phyloP scores from a whole-genome alignment of 2,329 filamentous ascomycete genomes.

The Talaromyces sp. region DNA sequence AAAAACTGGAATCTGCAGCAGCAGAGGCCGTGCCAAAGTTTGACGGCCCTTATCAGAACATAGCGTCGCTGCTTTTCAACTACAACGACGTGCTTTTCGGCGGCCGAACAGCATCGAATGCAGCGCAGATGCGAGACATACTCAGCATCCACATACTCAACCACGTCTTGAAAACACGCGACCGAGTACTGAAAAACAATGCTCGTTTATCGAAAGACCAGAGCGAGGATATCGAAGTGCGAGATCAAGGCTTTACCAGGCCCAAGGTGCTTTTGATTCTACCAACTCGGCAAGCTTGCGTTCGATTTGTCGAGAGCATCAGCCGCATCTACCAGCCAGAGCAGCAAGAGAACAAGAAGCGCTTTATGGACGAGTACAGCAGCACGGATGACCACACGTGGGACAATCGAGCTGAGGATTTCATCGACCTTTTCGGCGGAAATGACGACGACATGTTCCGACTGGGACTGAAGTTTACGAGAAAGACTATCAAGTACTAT shows the following conservation, averaged over 20 bases:
- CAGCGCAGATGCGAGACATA: slow-evolving; percentile 64
- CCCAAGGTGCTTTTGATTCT: slow-evolving; percentile 89
- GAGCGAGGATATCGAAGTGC: slow-evolving; percentile 65
- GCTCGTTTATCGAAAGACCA: slow-evolving; percentile 67
- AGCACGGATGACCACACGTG: slow-evolving; percentile 65
- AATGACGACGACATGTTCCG: slow-evolving; percentile 98
- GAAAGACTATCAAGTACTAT: slow-evolving; percentile 93
- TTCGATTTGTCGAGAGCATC: slow-evolving; percentile 72
- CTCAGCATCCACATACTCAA: slow-evolving; percentile 82
- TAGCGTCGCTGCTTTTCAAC: slow-evolving; percentile 71
- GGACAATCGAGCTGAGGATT: slow-evolving; percentile 76
- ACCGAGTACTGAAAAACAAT: slow-evolving; percentile 90
- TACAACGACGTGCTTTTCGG: slow-evolving; percentile 80
- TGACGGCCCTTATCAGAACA: slow-evolving; percentile 56
- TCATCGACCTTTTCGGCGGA: slow-evolving; percentile 81
- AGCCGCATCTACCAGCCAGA: slow-evolving; percentile 73
- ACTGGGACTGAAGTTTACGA: slow-evolving; percentile 91
- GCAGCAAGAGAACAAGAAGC: slow-evolving; percentile 90
- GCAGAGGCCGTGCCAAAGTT: slow-evolving; percentile 55
- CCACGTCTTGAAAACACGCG: slow-evolving; percentile 88
- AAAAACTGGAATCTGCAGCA: slow-evolving; percentile 58
- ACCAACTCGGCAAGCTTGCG: slow-evolving; percentile 82
- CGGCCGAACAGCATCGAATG: slow-evolving; percentile 65
- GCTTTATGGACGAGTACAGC: slow-evolving; percentile 80
- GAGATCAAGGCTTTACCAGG: slow-evolving; percentile 92